phyloP scores from a whole-genome alignment of 768 basidiomycete species.

The Amanita rubescens region DNA sequence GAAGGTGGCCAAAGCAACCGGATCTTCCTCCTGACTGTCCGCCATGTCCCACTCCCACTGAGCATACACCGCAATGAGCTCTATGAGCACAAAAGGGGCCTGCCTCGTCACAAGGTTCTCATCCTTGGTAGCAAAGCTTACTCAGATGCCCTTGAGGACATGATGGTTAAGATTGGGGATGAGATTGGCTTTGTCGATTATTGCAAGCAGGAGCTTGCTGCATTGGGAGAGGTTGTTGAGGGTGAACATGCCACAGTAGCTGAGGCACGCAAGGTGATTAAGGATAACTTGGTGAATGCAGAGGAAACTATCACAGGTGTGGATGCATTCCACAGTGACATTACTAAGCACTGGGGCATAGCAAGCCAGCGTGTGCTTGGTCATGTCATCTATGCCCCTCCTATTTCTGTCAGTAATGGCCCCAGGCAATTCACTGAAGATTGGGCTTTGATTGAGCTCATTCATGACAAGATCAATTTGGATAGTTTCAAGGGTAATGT shows the following conservation, averaged over 20 bases:
- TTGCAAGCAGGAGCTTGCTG: not conserved
- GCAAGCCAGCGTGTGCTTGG: slow-evolving; percentile 25
- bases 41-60: slow-evolving; percentile 18
- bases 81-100: not conserved
- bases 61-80: slow-evolving; percentile 8
- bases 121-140: not conserved
- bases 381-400: slow-evolving; percentile 21
- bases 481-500: slow-evolving; percentile 26
- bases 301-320: not conserved
- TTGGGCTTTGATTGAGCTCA: slow-evolving; percentile 26
- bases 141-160: not conserved
- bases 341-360: slow-evolving; percentile 17
- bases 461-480: slow-evolving; percentile 25
- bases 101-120: not conserved
- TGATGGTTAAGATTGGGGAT: not conserved
- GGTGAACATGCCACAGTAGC: not conserved
- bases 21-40: slow-evolving; percentile 18
- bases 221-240: not conserved
- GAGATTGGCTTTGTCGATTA: not conserved
- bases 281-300: not conserved
- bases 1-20: slow-evolving; percentile 16
- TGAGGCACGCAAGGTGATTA: not conserved
- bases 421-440: slow-evolving; percentile 23
- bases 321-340: slow-evolving; percentile 20
- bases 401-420: slow-evolving; percentile 18